phyloP scores from a whole-genome alignment of 2,329 filamentous ascomycete genomes.

The Huntiella moniliformis region DNA sequence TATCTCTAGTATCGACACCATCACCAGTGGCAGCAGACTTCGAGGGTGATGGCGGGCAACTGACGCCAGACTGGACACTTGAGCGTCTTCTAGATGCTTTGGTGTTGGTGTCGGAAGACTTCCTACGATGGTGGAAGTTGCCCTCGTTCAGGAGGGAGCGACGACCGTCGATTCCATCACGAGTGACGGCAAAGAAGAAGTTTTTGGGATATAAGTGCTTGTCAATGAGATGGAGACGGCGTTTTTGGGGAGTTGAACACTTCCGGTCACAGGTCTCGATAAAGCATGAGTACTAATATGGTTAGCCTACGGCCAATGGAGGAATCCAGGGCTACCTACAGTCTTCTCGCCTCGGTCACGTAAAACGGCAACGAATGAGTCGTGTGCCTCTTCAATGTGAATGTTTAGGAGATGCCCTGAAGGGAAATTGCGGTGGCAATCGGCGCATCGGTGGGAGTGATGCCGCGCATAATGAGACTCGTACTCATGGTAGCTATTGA shows the following conservation, averaged over 20 bases:
- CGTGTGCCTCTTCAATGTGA: constrained; percentile 84
- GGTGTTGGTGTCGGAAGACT: constrained; percentile 23
- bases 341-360: constrained; percentile 73
- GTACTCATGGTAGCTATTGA: constrained; percentile 61
- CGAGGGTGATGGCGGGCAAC: constrained; percentile 1
- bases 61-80: constrained; percentile 9
- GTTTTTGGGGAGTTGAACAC: constrained; percentile 67
- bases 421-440: constrained; percentile 77
- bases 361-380: constrained; percentile 53
- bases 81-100: constrained; percentile 14
- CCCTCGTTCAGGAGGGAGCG: constrained; percentile 56
- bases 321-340: constrained; percentile 28
- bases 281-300: constrained; percentile 60
- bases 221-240: constrained; percentile 75
- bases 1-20: neutral
- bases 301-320: neutral
- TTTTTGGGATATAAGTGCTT: constrained; percentile 83
- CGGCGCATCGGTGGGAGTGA: constrained; percentile 69
- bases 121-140: constrained; percentile 28
- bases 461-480: constrained; percentile 68
- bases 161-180: constrained; percentile 73
- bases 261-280: constrained; percentile 73
- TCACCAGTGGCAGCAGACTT: neutral
- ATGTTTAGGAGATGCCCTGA: constrained; percentile 60
- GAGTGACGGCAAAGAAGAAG: constrained; percentile 75